Evolutionary conservation across 495 filamentous ascomycete species (phyloP), one percentile per base, ranked within the genome.

Genomic region (Copromyces sp.): DNA sequence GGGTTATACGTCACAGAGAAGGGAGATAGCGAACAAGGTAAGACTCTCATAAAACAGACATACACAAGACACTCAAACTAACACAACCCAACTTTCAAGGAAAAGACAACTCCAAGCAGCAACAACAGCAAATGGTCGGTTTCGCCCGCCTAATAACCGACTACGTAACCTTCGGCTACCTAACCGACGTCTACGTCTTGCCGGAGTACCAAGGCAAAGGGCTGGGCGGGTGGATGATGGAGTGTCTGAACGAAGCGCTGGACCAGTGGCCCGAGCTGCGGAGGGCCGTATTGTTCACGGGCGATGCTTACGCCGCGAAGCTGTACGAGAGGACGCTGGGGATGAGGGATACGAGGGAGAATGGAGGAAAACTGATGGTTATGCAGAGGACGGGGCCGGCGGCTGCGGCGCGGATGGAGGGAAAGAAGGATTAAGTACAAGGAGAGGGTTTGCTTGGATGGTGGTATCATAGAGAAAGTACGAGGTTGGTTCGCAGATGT

Each of bases 121-220:
- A 35, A 40, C 59, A 2, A 24, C 41, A 11, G 20, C 37, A 70
- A 39, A 78, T 83, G 77, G 83, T 92, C 44, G 91, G 90, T 8
- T 81, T 92, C 24, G 89, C 86, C 11, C 84, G 90, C 9, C 77
- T 91, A 8, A 78, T 92, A 35, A 93, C 90, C 0, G 91, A 92
- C 74, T 78, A 86, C 73, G 83, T 88, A 12, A 90, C 89, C 0
- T 87, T 90, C 73, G 89, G 84, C n/a, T 93, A 91, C 75, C 81
- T 92, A 32, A 90, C 90, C 11, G 91, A 92, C 71, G 87, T 93
- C 32, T 93, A 89, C 73, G 80, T 93, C 7, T 71, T 88, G 0
- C 77, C 82, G 0, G 82, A 86, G 69, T 83, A 89, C 69, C 87
- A 90, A 71, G 84, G 86, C 0, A 79, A 83, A n/a, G 90, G 90